These are phyloP conservation scores for Cyclocybe aegerita DNA, from an alignment of 768 basidiomycete species.

Conservation along the genomic window DNA sequence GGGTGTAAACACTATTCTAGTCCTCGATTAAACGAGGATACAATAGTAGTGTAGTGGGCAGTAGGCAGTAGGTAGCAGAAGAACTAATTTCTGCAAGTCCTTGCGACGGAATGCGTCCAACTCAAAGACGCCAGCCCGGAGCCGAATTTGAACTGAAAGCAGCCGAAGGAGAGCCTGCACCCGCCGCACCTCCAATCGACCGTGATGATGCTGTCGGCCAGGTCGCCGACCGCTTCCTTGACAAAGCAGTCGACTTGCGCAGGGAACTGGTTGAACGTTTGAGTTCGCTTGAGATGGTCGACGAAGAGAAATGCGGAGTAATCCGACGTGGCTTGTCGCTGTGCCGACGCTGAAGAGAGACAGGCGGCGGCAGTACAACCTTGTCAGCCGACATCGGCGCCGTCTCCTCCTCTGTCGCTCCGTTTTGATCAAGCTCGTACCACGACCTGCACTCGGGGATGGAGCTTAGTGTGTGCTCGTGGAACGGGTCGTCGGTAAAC, in stretches of 20 bases:
- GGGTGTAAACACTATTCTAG: no score
- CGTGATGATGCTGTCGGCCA: constrained; percentile 1
- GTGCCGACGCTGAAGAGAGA: background rate
- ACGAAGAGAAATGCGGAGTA: constrained; percentile 11
- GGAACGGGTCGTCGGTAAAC: constrained; percentile 20
- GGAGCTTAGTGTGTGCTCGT: constrained; percentile 10
- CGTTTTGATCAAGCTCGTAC: constrained; percentile 13
- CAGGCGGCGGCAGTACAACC: background rate
- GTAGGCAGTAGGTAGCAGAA: no score
- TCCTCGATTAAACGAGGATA: no score
- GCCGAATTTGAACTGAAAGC: no score
- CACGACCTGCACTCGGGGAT: constrained; percentile 22
- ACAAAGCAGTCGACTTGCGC: background rate
- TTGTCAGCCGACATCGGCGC: background rate
- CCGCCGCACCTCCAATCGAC: no score
- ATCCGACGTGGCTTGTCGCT: background rate
- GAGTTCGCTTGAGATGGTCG: constrained; percentile 24
- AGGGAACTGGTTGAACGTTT: constrained; percentile 5
- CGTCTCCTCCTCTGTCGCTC: background rate
- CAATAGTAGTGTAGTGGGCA: no score
- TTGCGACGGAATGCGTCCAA: no score
- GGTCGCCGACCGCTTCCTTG: constrained; percentile 4
- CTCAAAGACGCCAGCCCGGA: no score
- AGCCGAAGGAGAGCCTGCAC: no score
- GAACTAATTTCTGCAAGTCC: no score